Evolutionary conservation across 306 rosid genomes (phyloP).

Genomic region (Quercus berberidifolia): DNA sequence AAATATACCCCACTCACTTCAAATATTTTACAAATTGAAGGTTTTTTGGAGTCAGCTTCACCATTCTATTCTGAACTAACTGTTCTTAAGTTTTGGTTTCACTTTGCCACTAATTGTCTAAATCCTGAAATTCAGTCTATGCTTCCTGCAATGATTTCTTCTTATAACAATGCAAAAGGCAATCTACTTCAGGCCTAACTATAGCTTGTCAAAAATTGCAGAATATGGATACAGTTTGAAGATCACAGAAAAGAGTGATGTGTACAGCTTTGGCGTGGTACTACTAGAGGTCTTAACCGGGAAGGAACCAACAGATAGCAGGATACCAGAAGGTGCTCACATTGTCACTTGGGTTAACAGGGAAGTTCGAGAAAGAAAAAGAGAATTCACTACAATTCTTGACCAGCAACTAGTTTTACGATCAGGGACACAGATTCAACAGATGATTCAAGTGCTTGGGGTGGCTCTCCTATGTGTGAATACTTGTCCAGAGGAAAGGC

Average conservation of each 20-base stretch:
- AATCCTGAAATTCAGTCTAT: not conserved
- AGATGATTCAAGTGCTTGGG: constrained; percentile 93
- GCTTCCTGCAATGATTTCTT: not conserved
- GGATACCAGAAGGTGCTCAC: constrained; percentile 75
- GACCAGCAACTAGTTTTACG: constrained; percentile 66
- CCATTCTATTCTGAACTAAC: not conserved
- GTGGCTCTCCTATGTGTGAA: constrained; percentile 88
- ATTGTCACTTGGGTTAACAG: constrained; percentile 69
- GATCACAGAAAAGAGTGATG: constrained; percentile 96
- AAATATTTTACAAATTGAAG: not conserved
- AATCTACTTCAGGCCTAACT: constrained; percentile 2
- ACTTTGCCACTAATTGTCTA: not conserved
- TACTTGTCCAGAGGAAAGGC: constrained; percentile 74
- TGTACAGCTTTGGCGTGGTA: constrained; percentile 89
- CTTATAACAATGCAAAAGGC: not conserved
- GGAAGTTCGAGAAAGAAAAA: constrained; percentile 57
- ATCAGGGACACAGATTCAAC: constrained; percentile 79
- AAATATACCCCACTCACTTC: not conserved
- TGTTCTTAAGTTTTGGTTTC: too few relatives aligned
- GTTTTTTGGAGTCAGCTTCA: constrained; percentile 1
- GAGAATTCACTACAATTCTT: constrained; percentile 55
- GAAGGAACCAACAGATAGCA: constrained; percentile 65
- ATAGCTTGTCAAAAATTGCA: constrained; percentile 39
- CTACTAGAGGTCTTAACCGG: constrained; percentile 82
- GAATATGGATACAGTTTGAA: constrained; percentile 92